Evolutionary conservation across 2,329 filamentous ascomycete species (phyloP).

Genomic region (Verticillium nonalfalfae): DNA sequence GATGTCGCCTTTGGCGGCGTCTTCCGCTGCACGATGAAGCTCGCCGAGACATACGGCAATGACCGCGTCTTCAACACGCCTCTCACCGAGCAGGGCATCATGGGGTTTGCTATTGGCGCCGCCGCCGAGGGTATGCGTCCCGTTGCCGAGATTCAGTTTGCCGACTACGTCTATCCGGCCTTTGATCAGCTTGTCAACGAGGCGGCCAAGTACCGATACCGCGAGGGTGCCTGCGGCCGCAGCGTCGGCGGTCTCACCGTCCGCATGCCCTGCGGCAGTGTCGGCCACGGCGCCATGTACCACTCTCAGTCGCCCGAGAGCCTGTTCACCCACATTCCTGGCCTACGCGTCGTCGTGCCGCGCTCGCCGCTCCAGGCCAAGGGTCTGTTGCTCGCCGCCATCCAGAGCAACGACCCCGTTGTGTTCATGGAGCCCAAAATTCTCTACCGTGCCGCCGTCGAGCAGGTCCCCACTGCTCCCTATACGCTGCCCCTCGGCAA

Average conservation of each 20-base stretch:
- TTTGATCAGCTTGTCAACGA: constrained; percentile 95
- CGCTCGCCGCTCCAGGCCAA: constrained; percentile 84
- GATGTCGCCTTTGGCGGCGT: constrained; percentile 97
- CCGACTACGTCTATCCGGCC: constrained; percentile 88
- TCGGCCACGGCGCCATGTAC: constrained; percentile 82
- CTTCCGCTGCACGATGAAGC: constrained; percentile 87
- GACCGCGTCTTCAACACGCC: constrained; percentile 96
- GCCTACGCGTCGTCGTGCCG: constrained; percentile 78
- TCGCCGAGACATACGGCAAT: constrained; percentile 79
- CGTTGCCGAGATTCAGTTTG: constrained; percentile 92
- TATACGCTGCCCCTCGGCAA: constrained; percentile 83
- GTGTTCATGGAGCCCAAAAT: constrained; percentile 95
- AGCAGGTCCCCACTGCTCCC: constrained; percentile 76
- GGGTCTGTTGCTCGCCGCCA: constrained; percentile 70
- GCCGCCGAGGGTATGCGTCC: constrained; percentile 90
- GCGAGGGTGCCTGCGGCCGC: constrained; percentile 53
- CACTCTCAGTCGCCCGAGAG: constrained; percentile 87
- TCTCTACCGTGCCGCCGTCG: constrained; percentile 82
- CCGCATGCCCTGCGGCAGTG: constrained; percentile 83
- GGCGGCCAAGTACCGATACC: constrained; percentile 80
- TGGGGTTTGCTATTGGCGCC: constrained; percentile 86
- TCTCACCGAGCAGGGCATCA: constrained; percentile 86
- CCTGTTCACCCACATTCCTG: constrained; percentile 83
- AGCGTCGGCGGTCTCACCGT: constrained; percentile 75
- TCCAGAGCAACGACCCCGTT: constrained; percentile 78